Conservation (phyloP, 805 yeast genomes). For the Pichia exigua region DNA sequence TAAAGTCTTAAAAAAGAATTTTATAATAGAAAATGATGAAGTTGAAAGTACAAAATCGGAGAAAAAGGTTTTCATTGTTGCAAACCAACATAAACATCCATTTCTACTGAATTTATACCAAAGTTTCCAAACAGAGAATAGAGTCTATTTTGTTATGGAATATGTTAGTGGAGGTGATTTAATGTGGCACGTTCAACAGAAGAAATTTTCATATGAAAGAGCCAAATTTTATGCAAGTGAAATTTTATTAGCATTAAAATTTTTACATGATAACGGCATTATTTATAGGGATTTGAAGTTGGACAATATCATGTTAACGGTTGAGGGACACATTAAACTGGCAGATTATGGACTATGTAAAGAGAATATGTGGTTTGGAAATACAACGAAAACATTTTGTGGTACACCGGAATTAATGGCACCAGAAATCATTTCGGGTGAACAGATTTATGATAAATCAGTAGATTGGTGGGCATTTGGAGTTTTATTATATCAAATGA, state of each 20-base stretch:
- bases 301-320: conserved; percentile 84
- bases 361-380: conserved; percentile 58
- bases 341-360: conserved; percentile 98
- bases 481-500: conserved; percentile 91
- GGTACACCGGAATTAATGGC: conserved; percentile 99
- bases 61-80: conserved; percentile 72
- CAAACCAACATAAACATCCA: conserved; percentile 84
- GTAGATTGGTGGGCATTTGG: conserved; percentile 99
- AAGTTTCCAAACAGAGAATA: conserved; percentile 95
- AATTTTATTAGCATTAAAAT: conserved; percentile 81
- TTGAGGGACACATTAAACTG: conserved; percentile 89
- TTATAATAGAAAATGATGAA: conserved; percentile 91
- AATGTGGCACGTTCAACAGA: conserved; percentile 98
- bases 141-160: conserved; percentile 98
- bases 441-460: conserved; percentile 84
- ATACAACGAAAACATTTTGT: conserved; percentile 89
- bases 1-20: conserved; percentile 92
- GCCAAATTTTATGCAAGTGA: conserved; percentile 98
- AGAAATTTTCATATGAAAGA: conserved; percentile 76
- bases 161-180: conserved; percentile 96
- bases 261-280: conserved; percentile 92
- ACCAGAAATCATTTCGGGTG: conserved; percentile 83
- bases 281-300: conserved; percentile 93
- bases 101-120: conserved; percentile 85
- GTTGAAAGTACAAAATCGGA: conserved; percentile 93